Evolutionary conservation across 2,329 filamentous ascomycete genomes (phyloP), one percentile per base, ranked within the genome.

Genomic region (Claviceps sp.): DNA sequence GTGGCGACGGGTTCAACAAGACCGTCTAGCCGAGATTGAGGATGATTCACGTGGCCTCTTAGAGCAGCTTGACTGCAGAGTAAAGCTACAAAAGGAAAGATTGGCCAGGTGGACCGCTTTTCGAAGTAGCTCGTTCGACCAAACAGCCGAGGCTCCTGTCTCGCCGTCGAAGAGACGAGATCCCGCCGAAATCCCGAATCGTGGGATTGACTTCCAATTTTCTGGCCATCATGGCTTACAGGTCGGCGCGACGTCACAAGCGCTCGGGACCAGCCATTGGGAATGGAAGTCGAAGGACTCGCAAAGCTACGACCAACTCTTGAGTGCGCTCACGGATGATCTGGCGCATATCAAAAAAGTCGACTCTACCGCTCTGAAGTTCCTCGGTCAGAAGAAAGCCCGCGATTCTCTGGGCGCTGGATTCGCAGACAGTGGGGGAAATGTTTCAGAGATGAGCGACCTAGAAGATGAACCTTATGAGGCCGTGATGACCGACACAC

Each of bases 31-130:
- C 16, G 74, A 85, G 58, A 64, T 85, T 8, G 77, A 83, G 51
- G 71, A 73, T 13, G 64, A 68, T 8, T 66, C 64, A 1, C 60
- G 63, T 6, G 79, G 81, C 0, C 66, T 89, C 1, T 61, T 95
- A 20, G 77, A 86, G 55, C 82, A 89, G 60, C 69, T 96, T 5
- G 84, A 91, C 50, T 66, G 68, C 20, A 77, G 87, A 14, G 78
- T 93, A 0, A 70, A 73, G 44, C 70, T 76, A 6, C 88, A 95
- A 59, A 77, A 77, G 50, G 74, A 77, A 45, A 78, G 88, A 40
- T 65, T 95, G 29, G 74, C 79, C 50, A 82, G 77, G 63, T 95
- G 88, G 89, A 77, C 84, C 58, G 73, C 72, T n/a, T 88, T 88
- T 55, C 72, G 78, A 55, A 67, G 71, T 56, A 68, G 66, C 17